Percentiles rank a stretch among this genome's conserved stretches.
Conservation (phyloP, 2,329 filamentous ascomycete species). For the Alternaria gansuensis region DNA sequence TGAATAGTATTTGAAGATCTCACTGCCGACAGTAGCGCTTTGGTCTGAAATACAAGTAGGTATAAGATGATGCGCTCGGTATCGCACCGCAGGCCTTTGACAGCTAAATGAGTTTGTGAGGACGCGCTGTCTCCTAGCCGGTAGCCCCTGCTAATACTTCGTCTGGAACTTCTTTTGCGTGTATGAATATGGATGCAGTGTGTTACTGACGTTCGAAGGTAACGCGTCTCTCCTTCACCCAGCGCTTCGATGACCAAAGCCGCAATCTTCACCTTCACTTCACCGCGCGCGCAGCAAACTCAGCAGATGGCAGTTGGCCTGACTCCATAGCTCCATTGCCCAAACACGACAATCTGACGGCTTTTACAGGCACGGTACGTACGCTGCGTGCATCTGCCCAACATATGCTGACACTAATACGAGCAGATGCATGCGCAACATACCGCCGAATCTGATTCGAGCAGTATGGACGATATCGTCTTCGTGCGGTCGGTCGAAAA, state of each 20-base stretch:
- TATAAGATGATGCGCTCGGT: neutral
- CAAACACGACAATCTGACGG: slow-evolving; percentile 1
- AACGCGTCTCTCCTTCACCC: neutral
- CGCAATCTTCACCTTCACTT: slow-evolving; percentile 2
- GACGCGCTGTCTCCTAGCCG: neutral
- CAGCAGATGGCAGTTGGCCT: neutral
- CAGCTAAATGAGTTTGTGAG: neutral
- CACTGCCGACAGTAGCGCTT: too few species aligned
- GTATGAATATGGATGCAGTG: neutral
- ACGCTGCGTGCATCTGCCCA: neutral
- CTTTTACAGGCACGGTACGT: neutral
- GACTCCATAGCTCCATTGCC: neutral
- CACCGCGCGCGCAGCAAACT: neutral
- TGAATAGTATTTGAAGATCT: too few species aligned
- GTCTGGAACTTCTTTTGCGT: neutral
- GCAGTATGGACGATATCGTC: slow-evolving; percentile 1
- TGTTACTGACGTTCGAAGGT: neutral
- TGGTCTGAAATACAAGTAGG: neutral
- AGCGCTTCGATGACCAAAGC: neutral
- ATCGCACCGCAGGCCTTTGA: neutral
- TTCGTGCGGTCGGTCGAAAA: slow-evolving; percentile 6
- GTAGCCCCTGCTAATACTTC: neutral
- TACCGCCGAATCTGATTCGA: neutral
- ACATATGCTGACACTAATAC: neutral
- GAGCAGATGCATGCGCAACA: neutral